Evolutionary conservation across 208 protist species (phyloP).

Genomic region (Crithidia brevicula): DNA sequence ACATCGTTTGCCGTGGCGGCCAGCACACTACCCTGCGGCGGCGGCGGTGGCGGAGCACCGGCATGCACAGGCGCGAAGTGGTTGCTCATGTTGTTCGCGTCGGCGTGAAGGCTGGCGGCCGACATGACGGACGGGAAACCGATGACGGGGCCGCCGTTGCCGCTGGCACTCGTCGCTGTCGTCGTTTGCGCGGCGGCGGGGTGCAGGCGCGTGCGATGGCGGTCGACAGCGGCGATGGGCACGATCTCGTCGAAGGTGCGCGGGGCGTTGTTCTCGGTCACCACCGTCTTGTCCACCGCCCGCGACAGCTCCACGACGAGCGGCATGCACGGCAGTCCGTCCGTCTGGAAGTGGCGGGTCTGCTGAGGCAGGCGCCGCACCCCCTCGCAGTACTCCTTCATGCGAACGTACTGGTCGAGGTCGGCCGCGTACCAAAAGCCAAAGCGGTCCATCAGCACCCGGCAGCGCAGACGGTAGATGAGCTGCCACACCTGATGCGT

Average conservation of each 20-base stretch:
- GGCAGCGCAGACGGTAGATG: slow-evolving; percentile 69
- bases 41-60: not conserved
- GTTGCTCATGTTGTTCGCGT: slow-evolving; percentile 8
- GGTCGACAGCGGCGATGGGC: slow-evolving; percentile 70
- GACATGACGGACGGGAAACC: slow-evolving; percentile 1
- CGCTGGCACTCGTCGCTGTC: not conserved
- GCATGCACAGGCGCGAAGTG: not conserved
- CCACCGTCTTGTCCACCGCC: slow-evolving; percentile 30
- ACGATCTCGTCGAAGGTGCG: slow-evolving; percentile 61
- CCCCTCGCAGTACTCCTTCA: slow-evolving; percentile 81
- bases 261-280: slow-evolving; percentile 33
- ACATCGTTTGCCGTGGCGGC: not conserved
- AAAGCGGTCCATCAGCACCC: slow-evolving; percentile 83
- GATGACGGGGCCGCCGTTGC: not conserved
- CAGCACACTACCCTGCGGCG: not conserved
- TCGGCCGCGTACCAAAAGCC: slow-evolving; percentile 76
- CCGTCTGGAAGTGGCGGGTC: slow-evolving; percentile 67
- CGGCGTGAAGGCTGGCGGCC: not conserved
- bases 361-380: slow-evolving; percentile 76
- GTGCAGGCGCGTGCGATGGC: slow-evolving; percentile 35
- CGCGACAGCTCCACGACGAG: slow-evolving; percentile 76
- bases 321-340: slow-evolving; percentile 85
- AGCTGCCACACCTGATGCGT: slow-evolving; percentile 57
- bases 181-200: not conserved
- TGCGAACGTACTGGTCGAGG: slow-evolving; percentile 61